Percentiles rank a stretch among this genome's conserved stretches.
phyloP scores from a whole-genome alignment of 139 green algal genomes.

The Nannochloris sp. region DNA sequence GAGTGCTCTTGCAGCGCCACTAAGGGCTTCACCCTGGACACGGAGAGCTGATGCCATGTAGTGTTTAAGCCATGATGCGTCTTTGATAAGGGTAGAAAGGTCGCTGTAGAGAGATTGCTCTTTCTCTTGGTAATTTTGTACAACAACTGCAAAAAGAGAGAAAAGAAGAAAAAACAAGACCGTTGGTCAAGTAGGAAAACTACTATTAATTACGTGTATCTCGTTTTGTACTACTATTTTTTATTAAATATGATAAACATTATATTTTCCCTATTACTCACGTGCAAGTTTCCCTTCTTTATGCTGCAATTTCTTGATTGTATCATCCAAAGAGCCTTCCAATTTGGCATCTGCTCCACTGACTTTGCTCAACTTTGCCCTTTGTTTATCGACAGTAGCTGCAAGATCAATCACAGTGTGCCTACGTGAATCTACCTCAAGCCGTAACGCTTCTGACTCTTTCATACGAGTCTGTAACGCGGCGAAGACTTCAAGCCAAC shows the following conservation, averaged over 20 bases:
- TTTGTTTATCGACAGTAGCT: slow-evolving; percentile 7
- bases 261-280: background rate
- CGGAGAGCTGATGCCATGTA: slow-evolving; percentile 15
- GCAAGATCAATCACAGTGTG: slow-evolving; percentile 2
- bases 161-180: too few relatives aligned
- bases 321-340: slow-evolving; percentile 48
- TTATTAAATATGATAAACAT: background rate
- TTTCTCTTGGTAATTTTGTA: slow-evolving; percentile 38
- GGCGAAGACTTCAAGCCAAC: slow-evolving; percentile 7
- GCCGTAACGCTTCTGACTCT: background rate
- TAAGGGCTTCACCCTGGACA: slow-evolving; percentile 9
- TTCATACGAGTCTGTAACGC: slow-evolving; percentile 1
- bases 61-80: slow-evolving; percentile 20
- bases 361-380: slow-evolving; percentile 4
- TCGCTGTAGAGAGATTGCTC: slow-evolving; percentile 39
- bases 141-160: background rate
- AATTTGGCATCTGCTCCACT: slow-evolving; percentile 24
- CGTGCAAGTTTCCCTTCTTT: slow-evolving; percentile 60
- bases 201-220: background rate
- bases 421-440: slow-evolving; percentile 2
- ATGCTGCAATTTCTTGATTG: slow-evolving; percentile 42
- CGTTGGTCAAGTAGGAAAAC: too few relatives aligned
- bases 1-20: background rate
- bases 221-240: background rate
- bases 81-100: slow-evolving; percentile 23